Percentiles rank a stretch among this genome's conserved stretches.
Evolutionary conservation across 768 basidiomycete species (phyloP).

Genomic region (Pisolithus orientalis): DNA sequence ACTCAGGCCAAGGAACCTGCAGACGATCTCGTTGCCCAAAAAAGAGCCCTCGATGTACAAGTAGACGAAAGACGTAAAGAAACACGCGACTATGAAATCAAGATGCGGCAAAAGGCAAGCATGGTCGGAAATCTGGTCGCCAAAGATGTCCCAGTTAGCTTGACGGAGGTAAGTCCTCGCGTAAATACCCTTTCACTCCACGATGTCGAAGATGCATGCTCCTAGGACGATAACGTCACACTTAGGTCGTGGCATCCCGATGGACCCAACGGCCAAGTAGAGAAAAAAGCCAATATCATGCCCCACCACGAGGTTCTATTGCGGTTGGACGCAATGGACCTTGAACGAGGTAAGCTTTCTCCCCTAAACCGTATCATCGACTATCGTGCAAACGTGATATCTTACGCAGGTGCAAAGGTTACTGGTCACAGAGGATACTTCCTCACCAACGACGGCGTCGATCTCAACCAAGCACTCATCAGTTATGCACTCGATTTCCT

Average conservation of each 20-base stretch:
- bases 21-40: slow-evolving; percentile 77
- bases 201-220: not conserved
- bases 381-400: slow-evolving; percentile 1
- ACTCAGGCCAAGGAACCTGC: slow-evolving; percentile 85
- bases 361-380: not conserved
- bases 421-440: slow-evolving; percentile 96
- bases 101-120: slow-evolving; percentile 76
- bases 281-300: slow-evolving; percentile 70
- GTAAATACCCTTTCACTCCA: not conserved
- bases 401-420: slow-evolving; percentile 71
- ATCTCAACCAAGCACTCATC: slow-evolving; percentile 95
- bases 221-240: slow-evolving; percentile 84
- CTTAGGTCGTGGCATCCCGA: slow-evolving; percentile 83
- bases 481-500: slow-evolving; percentile 93
- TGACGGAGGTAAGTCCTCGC: slow-evolving; percentile 67
- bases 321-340: slow-evolving; percentile 91
- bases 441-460: slow-evolving; percentile 91
- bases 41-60: slow-evolving; percentile 79
- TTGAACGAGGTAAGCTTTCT: slow-evolving; percentile 68
- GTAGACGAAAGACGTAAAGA: slow-evolving; percentile 73
- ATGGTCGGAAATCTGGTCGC: slow-evolving; percentile 92
- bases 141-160: slow-evolving; percentile 75
- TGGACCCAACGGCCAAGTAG: slow-evolving; percentile 64
- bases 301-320: slow-evolving; percentile 98
- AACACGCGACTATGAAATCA: slow-evolving; percentile 65